These are phyloP conservation scores for Penicillium sp. DNA, from an alignment of 2,329 filamentous ascomycete species.

Conservation along the genomic window DNA sequence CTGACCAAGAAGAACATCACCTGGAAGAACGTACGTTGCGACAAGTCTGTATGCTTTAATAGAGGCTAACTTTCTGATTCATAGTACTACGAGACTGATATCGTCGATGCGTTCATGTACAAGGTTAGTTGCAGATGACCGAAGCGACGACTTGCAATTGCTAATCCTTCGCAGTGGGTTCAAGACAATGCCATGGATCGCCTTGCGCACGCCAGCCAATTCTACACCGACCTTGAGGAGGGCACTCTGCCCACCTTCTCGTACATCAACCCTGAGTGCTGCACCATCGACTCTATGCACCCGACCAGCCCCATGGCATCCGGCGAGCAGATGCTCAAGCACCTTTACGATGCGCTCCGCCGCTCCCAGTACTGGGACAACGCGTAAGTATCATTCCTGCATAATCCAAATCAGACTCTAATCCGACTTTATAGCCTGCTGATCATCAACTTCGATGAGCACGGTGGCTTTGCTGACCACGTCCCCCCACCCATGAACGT, in stretches of 20 bases:
- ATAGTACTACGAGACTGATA: constrained; percentile 42
- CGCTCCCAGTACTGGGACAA: constrained; percentile 43
- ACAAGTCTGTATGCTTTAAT: neutral
- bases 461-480: constrained; percentile 45
- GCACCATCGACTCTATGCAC: constrained; percentile 40
- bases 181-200: constrained; percentile 39
- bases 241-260: constrained; percentile 69
- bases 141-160: neutral
- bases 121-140: constrained; percentile 16
- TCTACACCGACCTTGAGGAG: constrained; percentile 65
- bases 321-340: constrained; percentile 43
- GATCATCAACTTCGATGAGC: constrained; percentile 45
- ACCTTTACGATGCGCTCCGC: constrained; percentile 45
- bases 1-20: constrained; percentile 36
- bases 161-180: constrained; percentile 29
- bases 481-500: constrained; percentile 40
- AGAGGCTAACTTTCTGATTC: neutral
- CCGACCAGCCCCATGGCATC: constrained; percentile 41
- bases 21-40: constrained; percentile 38
- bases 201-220: constrained; percentile 42
- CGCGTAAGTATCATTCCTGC: constrained; percentile 17
- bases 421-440: constrained; percentile 27
- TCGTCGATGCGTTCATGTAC: constrained; percentile 39
- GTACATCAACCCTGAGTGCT: constrained; percentile 48
- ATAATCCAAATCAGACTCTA: neutral